A percentile compares a stretch with the other conserved stretches of the same genome.
phyloP scores from a whole-genome alignment of 192 early-diverging fungal genomes.

The Coemansia sp. region DNA sequence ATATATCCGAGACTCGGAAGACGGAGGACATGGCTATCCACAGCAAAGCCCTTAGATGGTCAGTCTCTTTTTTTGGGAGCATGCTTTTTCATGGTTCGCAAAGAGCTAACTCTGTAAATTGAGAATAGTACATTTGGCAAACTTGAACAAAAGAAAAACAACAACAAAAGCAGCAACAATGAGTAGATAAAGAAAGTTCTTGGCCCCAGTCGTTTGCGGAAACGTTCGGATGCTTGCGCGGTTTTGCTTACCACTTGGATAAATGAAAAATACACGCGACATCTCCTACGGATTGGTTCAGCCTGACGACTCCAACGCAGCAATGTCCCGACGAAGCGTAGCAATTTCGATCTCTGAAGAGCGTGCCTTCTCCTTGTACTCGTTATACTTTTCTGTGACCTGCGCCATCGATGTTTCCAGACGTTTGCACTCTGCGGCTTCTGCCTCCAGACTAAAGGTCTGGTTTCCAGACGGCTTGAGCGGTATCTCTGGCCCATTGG shows the following conservation, averaged over 20 bases:
- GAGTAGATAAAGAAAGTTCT: background rate
- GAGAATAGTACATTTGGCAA: background rate
- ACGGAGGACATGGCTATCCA: too few species aligned
- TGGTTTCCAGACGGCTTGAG: slow-evolving; percentile 48
- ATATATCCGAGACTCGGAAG: slow-evolving; percentile 12
- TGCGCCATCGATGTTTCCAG: slow-evolving; percentile 62
- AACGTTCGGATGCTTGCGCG: background rate
- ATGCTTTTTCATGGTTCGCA: background rate
- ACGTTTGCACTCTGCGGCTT: slow-evolving; percentile 68
- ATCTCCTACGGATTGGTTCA: background rate
- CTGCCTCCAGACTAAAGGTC: slow-evolving; percentile 58
- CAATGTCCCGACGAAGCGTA: slow-evolving; percentile 52
- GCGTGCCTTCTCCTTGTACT: slow-evolving; percentile 50
- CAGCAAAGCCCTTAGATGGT: background rate
- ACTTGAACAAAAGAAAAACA: background rate
- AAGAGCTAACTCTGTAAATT: background rate
- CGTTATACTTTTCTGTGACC: slow-evolving; percentile 60
- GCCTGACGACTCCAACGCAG: slow-evolving; percentile 39
- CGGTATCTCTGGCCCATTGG: slow-evolving; percentile 55
- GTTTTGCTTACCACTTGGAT: background rate
- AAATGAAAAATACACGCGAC: background rate
- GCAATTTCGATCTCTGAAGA: slow-evolving; percentile 54
- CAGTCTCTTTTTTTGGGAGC: background rate
- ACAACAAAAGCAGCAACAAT: background rate
- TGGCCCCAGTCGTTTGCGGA: background rate